Evolutionary conservation across 768 basidiomycete species (phyloP).

Genomic region (Rhodotorula sphaerocarpa): DNA sequence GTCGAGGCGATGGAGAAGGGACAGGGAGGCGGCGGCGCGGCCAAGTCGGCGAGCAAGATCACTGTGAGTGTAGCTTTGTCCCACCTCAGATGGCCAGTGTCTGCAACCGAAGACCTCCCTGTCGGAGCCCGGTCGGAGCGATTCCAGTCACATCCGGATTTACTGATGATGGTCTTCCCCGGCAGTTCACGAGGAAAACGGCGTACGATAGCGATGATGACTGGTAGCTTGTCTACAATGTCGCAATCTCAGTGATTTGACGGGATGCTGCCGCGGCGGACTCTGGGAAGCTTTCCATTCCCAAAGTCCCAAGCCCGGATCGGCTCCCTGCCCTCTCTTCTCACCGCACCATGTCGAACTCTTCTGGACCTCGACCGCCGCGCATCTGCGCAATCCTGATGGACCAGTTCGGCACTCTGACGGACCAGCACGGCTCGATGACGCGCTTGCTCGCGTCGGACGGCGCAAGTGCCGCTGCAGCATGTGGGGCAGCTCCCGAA

Average conservation of each 20-base stretch:
- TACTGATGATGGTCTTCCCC: neutral
- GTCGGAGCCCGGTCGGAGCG: too few relatives aligned
- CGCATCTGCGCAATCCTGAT: constrained; percentile 17
- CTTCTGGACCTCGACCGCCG: neutral
- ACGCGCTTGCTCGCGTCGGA: neutral
- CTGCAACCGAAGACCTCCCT: too few relatives aligned
- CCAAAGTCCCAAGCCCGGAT: too few relatives aligned
- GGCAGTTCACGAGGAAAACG: constrained; percentile 6
- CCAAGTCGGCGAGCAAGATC: constrained; percentile 46
- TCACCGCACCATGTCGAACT: neutral
- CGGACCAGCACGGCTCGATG: constrained; percentile 19
- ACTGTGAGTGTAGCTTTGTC: constrained; percentile 47
- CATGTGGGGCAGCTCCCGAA: neutral
- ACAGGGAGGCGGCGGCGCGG: constrained; percentile 37
- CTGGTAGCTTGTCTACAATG: constrained; percentile 24
- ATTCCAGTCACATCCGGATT: too few relatives aligned
- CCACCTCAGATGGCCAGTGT: too few relatives aligned
- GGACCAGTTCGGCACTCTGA: constrained; percentile 28
- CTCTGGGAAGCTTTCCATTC: too few relatives aligned
- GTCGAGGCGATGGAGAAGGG: constrained; percentile 51
- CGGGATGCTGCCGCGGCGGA: too few relatives aligned
- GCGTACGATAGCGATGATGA: constrained; percentile 56
- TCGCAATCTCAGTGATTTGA: too few relatives aligned
- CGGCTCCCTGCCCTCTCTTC: neutral
- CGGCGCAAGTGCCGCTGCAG: too few relatives aligned